phyloP scores from a whole-genome alignment of 129 eudicot species.

The Pittosporum tobira region DNA sequence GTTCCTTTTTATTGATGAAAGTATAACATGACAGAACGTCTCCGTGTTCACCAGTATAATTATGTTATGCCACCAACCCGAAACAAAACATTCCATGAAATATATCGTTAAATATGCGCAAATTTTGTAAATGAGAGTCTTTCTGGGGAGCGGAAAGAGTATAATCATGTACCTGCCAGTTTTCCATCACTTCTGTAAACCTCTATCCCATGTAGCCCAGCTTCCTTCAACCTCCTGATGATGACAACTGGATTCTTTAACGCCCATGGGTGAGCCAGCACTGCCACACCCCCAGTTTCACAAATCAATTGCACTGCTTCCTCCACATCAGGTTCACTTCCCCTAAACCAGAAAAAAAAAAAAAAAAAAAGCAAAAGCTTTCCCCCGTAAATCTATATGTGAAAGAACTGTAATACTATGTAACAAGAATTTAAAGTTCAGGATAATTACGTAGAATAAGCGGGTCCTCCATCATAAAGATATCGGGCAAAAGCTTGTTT shows the following conservation, averaged over 20 bases:
- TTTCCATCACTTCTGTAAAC: slow-evolving; percentile 93
- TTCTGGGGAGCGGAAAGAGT: neutral
- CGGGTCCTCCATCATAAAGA: slow-evolving; percentile 94
- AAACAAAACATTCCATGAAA: too few species aligned
- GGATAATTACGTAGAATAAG: slow-evolving; percentile 64
- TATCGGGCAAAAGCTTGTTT: slow-evolving; percentile 85
- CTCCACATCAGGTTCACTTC: slow-evolving; percentile 84
- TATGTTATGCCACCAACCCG: too few species aligned
- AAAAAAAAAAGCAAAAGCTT: too few species aligned
- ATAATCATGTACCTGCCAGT: slow-evolving; percentile 48
- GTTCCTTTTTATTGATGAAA: too few species aligned
- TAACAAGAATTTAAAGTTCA: neutral
- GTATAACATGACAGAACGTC: too few species aligned
- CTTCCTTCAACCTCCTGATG: slow-evolving; percentile 69
- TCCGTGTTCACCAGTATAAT: too few species aligned
- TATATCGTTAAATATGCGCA: too few species aligned
- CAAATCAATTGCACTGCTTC: slow-evolving; percentile 57
- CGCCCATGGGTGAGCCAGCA: slow-evolving; percentile 97
- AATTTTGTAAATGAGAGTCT: too few species aligned
- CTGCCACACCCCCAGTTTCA: slow-evolving; percentile 84
- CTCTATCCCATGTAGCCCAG: slow-evolving; percentile 87
- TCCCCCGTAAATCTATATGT: neutral
- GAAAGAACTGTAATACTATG: neutral
- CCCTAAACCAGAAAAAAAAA: slow-evolving; percentile 30
- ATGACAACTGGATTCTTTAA: slow-evolving; percentile 64